Evolutionary conservation across 176 grass and related monocot species (phyloP).

Genomic region (Secale cereale): DNA sequence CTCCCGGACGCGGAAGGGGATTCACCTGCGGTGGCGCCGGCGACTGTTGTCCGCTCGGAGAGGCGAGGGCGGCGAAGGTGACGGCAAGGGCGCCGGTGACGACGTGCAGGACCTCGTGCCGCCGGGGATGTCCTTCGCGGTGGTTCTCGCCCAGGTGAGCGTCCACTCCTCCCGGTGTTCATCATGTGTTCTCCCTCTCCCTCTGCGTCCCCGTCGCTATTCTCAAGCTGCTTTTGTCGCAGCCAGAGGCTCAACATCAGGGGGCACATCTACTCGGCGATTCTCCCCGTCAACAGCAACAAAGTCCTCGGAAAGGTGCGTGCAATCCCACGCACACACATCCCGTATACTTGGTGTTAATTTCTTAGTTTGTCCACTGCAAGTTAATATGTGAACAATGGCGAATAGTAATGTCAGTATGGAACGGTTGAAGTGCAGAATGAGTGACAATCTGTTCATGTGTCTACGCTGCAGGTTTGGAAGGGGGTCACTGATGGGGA

Average conservation of each 20-base stretch:
- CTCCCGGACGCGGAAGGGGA: no score
- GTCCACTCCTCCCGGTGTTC: neutral
- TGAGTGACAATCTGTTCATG: neutral
- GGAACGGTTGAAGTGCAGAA: neutral
- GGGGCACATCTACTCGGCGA: slow-evolving; percentile 79
- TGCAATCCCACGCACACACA: neutral
- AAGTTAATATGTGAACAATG: neutral
- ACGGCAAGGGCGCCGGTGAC: no score
- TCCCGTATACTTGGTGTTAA: no score
- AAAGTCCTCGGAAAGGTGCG: slow-evolving; percentile 62
- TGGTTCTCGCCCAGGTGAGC: no score
- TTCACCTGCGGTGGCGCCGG: no score
- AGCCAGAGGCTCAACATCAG: slow-evolving; percentile 70
- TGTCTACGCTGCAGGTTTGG: slow-evolving; percentile 39
- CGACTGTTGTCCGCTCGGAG: no score
- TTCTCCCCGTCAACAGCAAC: slow-evolving; percentile 48
- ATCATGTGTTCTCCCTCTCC: neutral
- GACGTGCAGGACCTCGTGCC: no score
- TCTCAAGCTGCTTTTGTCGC: neutral
- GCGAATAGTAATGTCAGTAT: neutral
- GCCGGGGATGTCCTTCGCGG: no score
- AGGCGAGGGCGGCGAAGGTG: no score
- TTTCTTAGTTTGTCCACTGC: no score
- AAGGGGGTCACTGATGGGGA: slow-evolving; percentile 57
- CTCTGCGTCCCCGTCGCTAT: neutral